Base-by-base conservation (phyloP, 2,329 filamentous ascomycete species). In the Penicillium sp. region DNA sequence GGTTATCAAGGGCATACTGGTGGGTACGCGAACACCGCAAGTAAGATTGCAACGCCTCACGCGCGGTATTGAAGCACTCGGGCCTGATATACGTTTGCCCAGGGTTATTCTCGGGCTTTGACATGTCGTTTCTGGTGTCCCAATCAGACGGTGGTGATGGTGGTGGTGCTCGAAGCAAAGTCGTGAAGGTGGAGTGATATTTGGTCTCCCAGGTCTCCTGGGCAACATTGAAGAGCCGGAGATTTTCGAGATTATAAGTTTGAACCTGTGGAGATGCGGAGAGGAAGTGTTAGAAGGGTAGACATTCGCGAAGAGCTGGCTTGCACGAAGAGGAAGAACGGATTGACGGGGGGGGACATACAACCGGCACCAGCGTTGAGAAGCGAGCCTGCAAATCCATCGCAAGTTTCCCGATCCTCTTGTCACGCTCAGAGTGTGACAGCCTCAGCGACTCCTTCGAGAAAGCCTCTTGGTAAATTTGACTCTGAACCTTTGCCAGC, bases 381-480 rank as follows among this genome's bases (percentile, higher is more conserved):
- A 15, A 17, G 11, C 35, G 15, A 13, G 4, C 17, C 11, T 41
- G 35, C 35, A 41, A 41, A 5, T 41, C 35, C 35, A 41, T 41
- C 5, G 35, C 35, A 41, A 41, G 35, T 5, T 11, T 41, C 11
- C 58, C 47, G 7, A 66, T 58, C 11, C 29, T 47, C 26, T 49
- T 35, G 6, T 44, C 48, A n/a, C 66, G 64, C 23, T 64, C 61
- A 15, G 56, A 29, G 21, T 46, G 26, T 5, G 29, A 9, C 9
- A 41, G 15, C 11, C 5, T 13, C 35, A 41, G 35, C 9, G 35
- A 41, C 11, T 41, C 13, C 45, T 30, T 56, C 2, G 66, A 64
- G 41, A 66, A 67, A 0, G 66, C 60, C 8, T 48, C 57, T n/a
- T 63, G 51, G 35, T 63, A 69, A 7, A 67, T 63, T 21, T 63